These are phyloP conservation scores for Neonectria faginata DNA, from an alignment of 2,329 filamentous ascomycete genomes.

Conservation along the genomic window DNA sequence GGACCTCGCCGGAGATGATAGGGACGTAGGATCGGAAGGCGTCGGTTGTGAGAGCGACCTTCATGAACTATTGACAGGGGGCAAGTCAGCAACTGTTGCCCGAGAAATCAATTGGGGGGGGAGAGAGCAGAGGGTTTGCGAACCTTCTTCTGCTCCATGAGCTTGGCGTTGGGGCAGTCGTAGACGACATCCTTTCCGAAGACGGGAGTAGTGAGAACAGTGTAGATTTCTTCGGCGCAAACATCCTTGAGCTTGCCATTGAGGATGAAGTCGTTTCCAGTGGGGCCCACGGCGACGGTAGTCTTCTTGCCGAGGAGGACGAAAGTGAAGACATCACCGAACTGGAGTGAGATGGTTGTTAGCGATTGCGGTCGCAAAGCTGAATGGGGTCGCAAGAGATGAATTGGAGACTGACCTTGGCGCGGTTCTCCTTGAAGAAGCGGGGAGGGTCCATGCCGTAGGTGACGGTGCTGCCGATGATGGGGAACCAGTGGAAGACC, in stretches of 20 bases:
- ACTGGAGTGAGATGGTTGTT: slow-evolving; percentile 59
- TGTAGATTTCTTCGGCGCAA: slow-evolving; percentile 91
- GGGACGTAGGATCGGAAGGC: slow-evolving; percentile 81
- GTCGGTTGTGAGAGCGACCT: slow-evolving; percentile 80
- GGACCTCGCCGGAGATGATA: slow-evolving; percentile 80
- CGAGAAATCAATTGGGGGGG: background rate
- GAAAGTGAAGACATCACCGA: slow-evolving; percentile 92
- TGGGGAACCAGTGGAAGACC: slow-evolving; percentile 84
- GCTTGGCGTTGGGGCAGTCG: slow-evolving; percentile 89
- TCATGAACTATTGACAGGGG: slow-evolving; percentile 72
- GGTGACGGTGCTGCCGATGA: slow-evolving; percentile 89
- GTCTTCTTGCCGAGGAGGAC: slow-evolving; percentile 89
- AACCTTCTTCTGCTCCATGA: slow-evolving; percentile 98
- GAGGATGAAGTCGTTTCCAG: slow-evolving; percentile 90
- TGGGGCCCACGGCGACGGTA: slow-evolving; percentile 83
- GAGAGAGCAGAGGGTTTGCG: slow-evolving; percentile 29
- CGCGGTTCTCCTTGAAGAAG: slow-evolving; percentile 82
- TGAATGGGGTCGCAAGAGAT: background rate
- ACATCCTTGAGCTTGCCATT: slow-evolving; percentile 92
- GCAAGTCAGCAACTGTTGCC: slow-evolving; percentile 32
- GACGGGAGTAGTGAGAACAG: slow-evolving; percentile 75
- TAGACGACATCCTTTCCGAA: slow-evolving; percentile 91
- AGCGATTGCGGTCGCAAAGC: slow-evolving; percentile 5
- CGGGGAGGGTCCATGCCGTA: slow-evolving; percentile 95
- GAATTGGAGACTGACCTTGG: slow-evolving; percentile 70